Evolutionary conservation across 805 yeast species (phyloP).

Genomic region (Wickerhamiella spandovensis): DNA sequence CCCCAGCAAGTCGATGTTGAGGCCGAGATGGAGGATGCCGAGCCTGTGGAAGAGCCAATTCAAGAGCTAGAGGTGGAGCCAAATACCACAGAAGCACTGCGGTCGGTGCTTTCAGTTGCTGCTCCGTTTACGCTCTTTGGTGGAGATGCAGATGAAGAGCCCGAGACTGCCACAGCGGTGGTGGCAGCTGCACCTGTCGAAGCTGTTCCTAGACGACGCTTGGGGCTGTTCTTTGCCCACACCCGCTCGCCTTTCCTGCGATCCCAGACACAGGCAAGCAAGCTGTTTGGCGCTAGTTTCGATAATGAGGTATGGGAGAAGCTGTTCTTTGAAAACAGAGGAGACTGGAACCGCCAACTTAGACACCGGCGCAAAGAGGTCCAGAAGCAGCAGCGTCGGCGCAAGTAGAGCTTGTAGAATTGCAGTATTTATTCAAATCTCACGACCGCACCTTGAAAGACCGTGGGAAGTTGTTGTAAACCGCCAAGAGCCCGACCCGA

Average conservation of each 20-base stretch:
- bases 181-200: conserved; percentile 16
- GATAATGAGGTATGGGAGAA: conserved; percentile 43
- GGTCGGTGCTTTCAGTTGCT: conserved; percentile 42
- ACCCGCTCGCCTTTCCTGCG: conserved; percentile 72
- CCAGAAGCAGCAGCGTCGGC: background rate
- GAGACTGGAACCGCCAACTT: conserved; percentile 63
- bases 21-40: conserved; percentile 28
- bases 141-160: conserved; percentile 18
- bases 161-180: conserved; percentile 10
- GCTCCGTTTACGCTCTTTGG: conserved; percentile 31
- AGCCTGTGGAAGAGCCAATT: conserved; percentile 1
- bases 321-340: conserved; percentile 75
- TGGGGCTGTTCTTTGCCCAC: conserved; percentile 68
- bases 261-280: conserved; percentile 70
- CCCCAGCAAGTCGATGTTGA: conserved; percentile 15
- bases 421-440: background rate
- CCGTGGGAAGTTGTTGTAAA: background rate
- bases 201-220: conserved; percentile 17
- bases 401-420: background rate
- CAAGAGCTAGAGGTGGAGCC: conserved; percentile 4
- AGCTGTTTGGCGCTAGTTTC: conserved; percentile 29
- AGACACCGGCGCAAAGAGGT: conserved; percentile 60
- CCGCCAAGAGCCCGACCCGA: background rate
- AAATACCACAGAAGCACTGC: conserved; percentile 41
- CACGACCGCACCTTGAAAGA: background rate